Base-by-base conservation (phyloP, 306 rosid genomes). In the Arachis hypogaea region DNA sequence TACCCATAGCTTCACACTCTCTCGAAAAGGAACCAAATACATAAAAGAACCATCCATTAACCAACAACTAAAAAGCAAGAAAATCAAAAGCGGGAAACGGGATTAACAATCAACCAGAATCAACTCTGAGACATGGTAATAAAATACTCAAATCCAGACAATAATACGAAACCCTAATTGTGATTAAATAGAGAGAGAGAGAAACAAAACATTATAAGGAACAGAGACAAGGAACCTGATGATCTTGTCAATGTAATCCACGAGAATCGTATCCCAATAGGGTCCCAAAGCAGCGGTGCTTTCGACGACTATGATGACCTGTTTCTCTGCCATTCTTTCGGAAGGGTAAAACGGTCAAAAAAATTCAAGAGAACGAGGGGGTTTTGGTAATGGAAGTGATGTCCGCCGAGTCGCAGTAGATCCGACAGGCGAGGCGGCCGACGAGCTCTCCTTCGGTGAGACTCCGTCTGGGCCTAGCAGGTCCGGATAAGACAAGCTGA, bases 241-340 rank as follows among this genome's bases (percentile, higher is more conserved):
- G 64, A 92, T 78, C 86, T 92, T 92, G 5, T 90, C 94, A 11
- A 92, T 82, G 82, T 92, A 92, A 80, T 92, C 98, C 54, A 73
- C 64, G 43, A 74, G 73, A 68, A 88, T n/a, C 47, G 85, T 73
- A 11, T 70, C 68, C 98, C 96, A 92, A 74, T 80, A 88, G 30
- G 92, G 94, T 0, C 98, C 96, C 91, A 92, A 84, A 29, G 94
- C 96, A 4, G 92, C 96, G 38, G 96, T 92, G 62, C 87, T 85
- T 81, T 92, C 98, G 7, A 90, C 98, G 40, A 50, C 94, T 5
- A 92, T 80, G 80, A 88, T 88, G 78, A 92, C 79, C 83, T 86
- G 96, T 87, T 84, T 92, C 78, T 88, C 98, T 29, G 84, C 91
- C 98, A 92, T 92, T 28, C 56, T 18, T 6, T 60, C 56, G 22